Conservation (phyloP, 495 filamentous ascomycete genomes). For the Aspergillus hancockii region DNA sequence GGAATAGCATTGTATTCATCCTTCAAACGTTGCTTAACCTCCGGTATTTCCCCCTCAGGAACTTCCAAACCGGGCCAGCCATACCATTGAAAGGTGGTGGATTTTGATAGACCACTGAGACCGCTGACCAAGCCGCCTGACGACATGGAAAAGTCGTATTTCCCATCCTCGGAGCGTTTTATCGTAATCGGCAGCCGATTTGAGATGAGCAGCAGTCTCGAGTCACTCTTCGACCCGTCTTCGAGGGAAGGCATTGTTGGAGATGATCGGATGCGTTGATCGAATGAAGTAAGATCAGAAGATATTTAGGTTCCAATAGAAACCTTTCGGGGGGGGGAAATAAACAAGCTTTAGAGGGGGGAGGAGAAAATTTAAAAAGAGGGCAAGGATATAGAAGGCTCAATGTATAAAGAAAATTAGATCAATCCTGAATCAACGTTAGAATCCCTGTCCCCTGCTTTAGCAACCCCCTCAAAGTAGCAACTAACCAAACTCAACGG, state of each 20-base stretch:
- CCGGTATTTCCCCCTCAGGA: constrained; percentile 65
- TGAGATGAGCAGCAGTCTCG: constrained; percentile 77
- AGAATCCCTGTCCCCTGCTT: background rate
- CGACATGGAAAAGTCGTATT: constrained; percentile 89
- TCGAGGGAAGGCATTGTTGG: constrained; percentile 38
- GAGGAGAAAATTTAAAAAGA: constrained; percentile 3
- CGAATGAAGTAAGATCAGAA: constrained; percentile 5
- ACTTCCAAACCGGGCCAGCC: constrained; percentile 93
- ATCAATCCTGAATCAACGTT: background rate
- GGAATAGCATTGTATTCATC: constrained; percentile 74
- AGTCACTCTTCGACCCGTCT: constrained; percentile 33
- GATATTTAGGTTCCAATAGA: constrained; percentile 5
- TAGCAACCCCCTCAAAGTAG: background rate
- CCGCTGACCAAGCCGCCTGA: constrained; percentile 93
- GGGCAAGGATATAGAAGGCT: constrained; percentile 2
- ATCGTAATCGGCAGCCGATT: constrained; percentile 95
- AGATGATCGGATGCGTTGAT: background rate
- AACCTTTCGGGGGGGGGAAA: constrained; percentile 4
- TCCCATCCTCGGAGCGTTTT: constrained; percentile 81
- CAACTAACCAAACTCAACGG: background rate
- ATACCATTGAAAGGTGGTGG: constrained; percentile 95
- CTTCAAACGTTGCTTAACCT: constrained; percentile 65
- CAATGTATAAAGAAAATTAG: background rate
- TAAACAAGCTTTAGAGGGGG: background rate
- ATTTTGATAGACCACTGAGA: constrained; percentile 83